These are phyloP conservation scores for Fusarium mundagurra DNA, from an alignment of 2,329 filamentous ascomycete species.

Conservation along the genomic window DNA sequence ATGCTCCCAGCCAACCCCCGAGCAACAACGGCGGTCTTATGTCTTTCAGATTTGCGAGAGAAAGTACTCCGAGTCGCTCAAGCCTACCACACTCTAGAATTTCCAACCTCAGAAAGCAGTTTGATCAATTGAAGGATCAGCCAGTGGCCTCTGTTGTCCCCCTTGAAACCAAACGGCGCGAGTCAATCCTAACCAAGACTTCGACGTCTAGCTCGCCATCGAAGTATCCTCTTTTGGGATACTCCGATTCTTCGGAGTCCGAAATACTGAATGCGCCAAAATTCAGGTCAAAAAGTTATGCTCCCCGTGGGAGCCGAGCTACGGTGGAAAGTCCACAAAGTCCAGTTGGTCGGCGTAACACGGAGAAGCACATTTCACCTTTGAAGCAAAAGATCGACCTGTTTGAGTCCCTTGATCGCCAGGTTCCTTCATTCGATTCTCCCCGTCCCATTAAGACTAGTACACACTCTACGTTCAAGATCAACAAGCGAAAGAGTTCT, in stretches of 20 bases:
- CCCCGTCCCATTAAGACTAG: not conserved
- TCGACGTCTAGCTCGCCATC: not conserved
- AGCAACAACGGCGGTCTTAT: not conserved
- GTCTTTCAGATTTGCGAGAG: conserved; percentile 10
- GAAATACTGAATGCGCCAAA: not conserved
- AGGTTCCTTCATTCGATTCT: not conserved
- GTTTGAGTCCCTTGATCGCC: conserved; percentile 43
- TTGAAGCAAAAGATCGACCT: conserved; percentile 45
- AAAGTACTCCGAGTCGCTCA: not conserved
- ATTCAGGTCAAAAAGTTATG: conserved; percentile 5
- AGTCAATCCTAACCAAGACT: not conserved
- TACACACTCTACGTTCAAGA: not conserved
- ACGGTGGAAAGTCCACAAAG: not conserved
- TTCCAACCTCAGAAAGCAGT: conserved; percentile 36
- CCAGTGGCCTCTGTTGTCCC: conserved; percentile 13
- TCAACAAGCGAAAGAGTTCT: not conserved
- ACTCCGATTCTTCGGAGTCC: conserved; percentile 4
- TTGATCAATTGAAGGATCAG: conserved; percentile 26
- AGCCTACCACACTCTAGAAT: conserved; percentile 36
- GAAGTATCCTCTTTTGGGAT: conserved; percentile 8
- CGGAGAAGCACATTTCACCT: conserved; percentile 25
- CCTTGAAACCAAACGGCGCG: conserved; percentile 9
- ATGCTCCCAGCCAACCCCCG: not conserved
- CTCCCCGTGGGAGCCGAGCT: not conserved
- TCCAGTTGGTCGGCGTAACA: not conserved